These are phyloP conservation scores for Acanthamoeba lenticulata DNA, from an alignment of 208 protist species.

Conservation along the genomic window DNA sequence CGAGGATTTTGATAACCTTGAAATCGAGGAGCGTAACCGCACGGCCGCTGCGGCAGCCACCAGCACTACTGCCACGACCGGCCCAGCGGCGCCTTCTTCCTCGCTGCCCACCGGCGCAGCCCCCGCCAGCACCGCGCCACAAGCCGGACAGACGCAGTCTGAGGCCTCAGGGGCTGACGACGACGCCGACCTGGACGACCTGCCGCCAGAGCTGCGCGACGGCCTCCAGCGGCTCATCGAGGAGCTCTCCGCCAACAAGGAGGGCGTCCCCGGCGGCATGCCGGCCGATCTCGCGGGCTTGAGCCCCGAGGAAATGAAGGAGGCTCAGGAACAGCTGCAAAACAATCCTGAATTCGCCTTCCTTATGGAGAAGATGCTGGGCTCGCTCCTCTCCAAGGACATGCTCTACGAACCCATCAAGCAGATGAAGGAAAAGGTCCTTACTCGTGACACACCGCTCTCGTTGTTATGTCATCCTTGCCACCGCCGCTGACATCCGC, in stretches of 20 bases:
- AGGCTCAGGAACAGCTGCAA: constrained; percentile 55
- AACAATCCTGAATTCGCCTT: constrained; percentile 48
- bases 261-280: neutral
- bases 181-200: constrained; percentile 43
- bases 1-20: constrained; percentile 62
- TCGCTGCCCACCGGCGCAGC: neutral
- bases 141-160: neutral
- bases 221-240: constrained; percentile 58
- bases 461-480: neutral
- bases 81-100: neutral
- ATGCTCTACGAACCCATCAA: constrained; percentile 72
- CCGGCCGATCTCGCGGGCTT: neutral
- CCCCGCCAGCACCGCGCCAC: neutral
- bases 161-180: neutral
- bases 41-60: neutral
- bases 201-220: constrained; percentile 63
- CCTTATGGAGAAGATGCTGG: constrained; percentile 69
- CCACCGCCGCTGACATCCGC: neutral
- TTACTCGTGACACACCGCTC: neutral
- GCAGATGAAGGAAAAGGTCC: constrained; percentile 60
- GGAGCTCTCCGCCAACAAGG: constrained; percentile 28
- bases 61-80: neutral
- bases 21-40: neutral
- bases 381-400: constrained; percentile 32
- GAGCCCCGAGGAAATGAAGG: constrained; percentile 38